Conservation (phyloP, 352 stramenopile species). For the Pelagophyceae sp. region DNA sequence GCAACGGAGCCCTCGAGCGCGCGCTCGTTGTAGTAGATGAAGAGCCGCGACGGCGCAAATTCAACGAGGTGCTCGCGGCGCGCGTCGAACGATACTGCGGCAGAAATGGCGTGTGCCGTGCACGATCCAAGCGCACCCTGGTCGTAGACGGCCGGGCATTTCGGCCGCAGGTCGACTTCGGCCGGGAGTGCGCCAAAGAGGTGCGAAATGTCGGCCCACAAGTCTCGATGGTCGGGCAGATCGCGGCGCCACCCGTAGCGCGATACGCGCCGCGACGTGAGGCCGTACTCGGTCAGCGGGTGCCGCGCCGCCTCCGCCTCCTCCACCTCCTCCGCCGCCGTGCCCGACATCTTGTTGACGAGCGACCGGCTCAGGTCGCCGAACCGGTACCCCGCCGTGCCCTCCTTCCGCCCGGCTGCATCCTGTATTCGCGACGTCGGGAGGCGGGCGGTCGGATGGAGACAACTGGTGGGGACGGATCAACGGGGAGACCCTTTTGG, state of each 20-base stretch:
- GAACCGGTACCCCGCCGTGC: not conserved
- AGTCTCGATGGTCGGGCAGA: not conserved
- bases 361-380: not conserved
- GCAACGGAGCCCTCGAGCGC: not conserved
- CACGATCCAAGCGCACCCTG: not conserved
- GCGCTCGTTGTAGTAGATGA: constrained; percentile 8
- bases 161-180: not conserved
- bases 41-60: not conserved
- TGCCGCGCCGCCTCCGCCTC: not conserved
- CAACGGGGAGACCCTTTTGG: too few species aligned
- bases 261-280: not conserved
- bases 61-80: not conserved
- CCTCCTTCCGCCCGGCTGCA: not conserved
- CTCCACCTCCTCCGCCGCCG: not conserved
- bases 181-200: not conserved
- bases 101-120: not conserved
- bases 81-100: not conserved
- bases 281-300: too few species aligned
- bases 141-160: not conserved
- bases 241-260: not conserved
- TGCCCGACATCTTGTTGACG: not conserved
- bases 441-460: too few species aligned
- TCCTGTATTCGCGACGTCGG: too few species aligned
- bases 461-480: too few species aligned
- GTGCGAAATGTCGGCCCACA: not conserved